phyloP scores from a whole-genome alignment of 73 alveolate species.

The Tetrahymena borealis region DNA sequence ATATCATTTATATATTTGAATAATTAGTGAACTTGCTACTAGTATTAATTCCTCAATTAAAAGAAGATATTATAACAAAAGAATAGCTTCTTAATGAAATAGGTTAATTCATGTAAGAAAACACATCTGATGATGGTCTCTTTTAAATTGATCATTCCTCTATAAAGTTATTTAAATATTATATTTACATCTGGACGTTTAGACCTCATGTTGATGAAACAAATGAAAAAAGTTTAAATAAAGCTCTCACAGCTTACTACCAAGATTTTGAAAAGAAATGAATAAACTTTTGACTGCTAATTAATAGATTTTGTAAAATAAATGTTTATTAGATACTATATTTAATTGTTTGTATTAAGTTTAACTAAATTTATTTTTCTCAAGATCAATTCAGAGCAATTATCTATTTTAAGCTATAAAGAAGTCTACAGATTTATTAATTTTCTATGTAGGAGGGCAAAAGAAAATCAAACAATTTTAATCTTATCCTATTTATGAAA shows the following conservation, averaged over 20 bases:
- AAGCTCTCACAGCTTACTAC: background rate
- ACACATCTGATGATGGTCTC: background rate
- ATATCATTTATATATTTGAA: background rate
- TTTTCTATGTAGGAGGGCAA: too few species aligned
- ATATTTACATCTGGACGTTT: background rate
- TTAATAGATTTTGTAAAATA: too few species aligned
- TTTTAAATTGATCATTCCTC: background rate
- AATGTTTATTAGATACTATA: too few species aligned
- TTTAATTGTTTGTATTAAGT: too few species aligned
- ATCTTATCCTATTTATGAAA: too few species aligned
- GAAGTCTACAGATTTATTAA: too few species aligned
- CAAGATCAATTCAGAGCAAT: too few species aligned
- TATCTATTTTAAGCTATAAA: too few species aligned
- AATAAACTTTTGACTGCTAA: background rate
- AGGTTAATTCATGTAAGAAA: background rate
- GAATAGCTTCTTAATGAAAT: background rate
- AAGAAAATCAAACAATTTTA: too few species aligned
- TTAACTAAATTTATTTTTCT: too few species aligned
- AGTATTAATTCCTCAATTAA: background rate
- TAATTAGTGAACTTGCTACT: background rate
- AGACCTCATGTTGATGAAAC: background rate
- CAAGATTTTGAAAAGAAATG: background rate
- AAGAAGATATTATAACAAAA: background rate
- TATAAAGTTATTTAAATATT: background rate
- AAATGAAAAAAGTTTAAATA: background rate